Percentiles rank a stretch among this genome's conserved stretches.
Evolutionary conservation across 2,329 filamentous ascomycete species (phyloP).

Genomic region (Aquanectria penicillioides): DNA sequence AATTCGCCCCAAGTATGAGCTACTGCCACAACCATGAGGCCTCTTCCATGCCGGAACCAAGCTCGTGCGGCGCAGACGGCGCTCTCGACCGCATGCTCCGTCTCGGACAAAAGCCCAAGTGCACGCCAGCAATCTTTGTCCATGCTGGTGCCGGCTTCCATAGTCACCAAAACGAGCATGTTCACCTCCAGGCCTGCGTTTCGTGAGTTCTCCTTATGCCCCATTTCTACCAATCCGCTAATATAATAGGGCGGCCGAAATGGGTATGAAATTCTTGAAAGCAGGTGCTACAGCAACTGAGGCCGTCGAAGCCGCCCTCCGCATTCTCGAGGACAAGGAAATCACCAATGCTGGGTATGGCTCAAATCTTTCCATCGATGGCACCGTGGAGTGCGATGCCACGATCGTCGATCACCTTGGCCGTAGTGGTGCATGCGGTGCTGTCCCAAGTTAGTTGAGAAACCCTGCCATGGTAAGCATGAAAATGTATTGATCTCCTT

Average conservation of each 20-base stretch:
- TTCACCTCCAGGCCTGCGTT: constrained; percentile 87
- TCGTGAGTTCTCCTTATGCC: constrained; percentile 69
- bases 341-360: constrained; percentile 98
- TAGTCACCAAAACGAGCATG: constrained; percentile 83
- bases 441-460: constrained; percentile 80
- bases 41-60: constrained; percentile 57
- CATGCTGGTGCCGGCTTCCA: constrained; percentile 97
- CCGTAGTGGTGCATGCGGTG: constrained; percentile 91
- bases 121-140: constrained; percentile 83
- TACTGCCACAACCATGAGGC: constrained; percentile 39
- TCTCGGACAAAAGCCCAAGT: constrained; percentile 46
- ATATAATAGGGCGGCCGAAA: constrained; percentile 75
- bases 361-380: constrained; percentile 92
- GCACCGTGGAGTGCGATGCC: constrained; percentile 93
- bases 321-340: constrained; percentile 88
- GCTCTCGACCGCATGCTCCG: constrained; percentile 52
- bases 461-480: background rate
- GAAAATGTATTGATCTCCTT: constrained; percentile 1
- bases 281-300: constrained; percentile 84
- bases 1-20: constrained; percentile 44
- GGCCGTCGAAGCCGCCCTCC: constrained; percentile 89
- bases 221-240: background rate
- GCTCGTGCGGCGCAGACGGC: constrained; percentile 57
- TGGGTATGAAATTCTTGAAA: constrained; percentile 83
- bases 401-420: constrained; percentile 92